Conservation (phyloP, 176 grass and related monocot species). For the Chloris gayana region DNA sequence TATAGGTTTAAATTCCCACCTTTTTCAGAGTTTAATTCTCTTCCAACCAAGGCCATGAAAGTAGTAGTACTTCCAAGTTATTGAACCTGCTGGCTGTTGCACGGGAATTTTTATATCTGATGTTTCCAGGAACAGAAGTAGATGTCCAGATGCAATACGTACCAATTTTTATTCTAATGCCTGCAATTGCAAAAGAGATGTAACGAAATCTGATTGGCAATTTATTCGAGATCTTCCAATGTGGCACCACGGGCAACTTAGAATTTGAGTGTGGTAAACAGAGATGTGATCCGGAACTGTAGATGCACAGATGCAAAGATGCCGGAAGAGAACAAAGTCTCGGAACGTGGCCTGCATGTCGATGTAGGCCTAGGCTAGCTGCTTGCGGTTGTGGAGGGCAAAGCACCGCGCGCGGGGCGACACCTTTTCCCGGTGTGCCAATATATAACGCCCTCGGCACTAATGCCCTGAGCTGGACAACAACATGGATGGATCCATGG, state of each 20-base stretch:
- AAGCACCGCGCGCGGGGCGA: slow-evolving; percentile 14
- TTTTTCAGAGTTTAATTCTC: background rate
- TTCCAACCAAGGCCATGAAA: background rate
- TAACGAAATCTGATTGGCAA: slow-evolving; percentile 2
- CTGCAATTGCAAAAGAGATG: background rate
- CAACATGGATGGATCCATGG: slow-evolving; percentile 40
- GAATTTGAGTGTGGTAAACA: slow-evolving; percentile 12
- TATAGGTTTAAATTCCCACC: background rate
- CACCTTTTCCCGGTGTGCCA: slow-evolving; percentile 52
- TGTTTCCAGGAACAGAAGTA: background rate
- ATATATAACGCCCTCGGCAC: slow-evolving; percentile 44
- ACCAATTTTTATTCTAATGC: background rate
- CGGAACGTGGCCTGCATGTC: slow-evolving; percentile 57
- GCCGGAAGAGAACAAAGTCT: slow-evolving; percentile 38
- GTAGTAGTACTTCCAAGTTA: background rate
- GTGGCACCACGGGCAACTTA: slow-evolving; percentile 28
- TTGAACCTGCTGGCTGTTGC: background rate
- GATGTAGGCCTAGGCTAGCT: slow-evolving; percentile 32
- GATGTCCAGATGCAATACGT: background rate
- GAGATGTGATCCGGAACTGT: slow-evolving; percentile 39
- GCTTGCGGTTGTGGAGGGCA: slow-evolving; percentile 39
- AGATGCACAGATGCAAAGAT: background rate
- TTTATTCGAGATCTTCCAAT: background rate
- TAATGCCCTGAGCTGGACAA: slow-evolving; percentile 57
- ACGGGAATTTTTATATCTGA: background rate